phyloP scores from a whole-genome alignment of 1,284 basidiomycete genomes.

The Fomitopsis betulina region DNA sequence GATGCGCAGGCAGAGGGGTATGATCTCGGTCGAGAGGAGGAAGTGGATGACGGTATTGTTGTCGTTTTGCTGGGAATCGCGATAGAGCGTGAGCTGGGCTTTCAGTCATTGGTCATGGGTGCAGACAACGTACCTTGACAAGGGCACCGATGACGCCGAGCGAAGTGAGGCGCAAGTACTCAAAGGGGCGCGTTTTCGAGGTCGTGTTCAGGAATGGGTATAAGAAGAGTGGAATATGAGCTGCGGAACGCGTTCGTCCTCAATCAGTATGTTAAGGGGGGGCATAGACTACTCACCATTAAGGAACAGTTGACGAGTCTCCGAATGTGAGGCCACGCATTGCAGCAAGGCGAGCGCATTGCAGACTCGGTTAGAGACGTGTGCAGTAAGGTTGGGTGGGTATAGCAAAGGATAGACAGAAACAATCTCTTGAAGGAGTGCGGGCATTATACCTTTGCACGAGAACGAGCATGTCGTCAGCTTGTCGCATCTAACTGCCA shows the following conservation, averaged over 20 bases:
- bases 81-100: neutral
- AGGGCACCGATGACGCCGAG: slow-evolving; percentile 98
- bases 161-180: slow-evolving; percentile 96
- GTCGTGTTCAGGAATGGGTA: slow-evolving; percentile 99
- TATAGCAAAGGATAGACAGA: slow-evolving; percentile 96
- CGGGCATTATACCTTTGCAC: slow-evolving; percentile 91
- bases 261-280: neutral
- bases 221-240: slow-evolving; percentile 97
- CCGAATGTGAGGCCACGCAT: slow-evolving; percentile 95
- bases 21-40: slow-evolving; percentile 98
- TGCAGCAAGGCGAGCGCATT: slow-evolving; percentile 97
- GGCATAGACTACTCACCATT: slow-evolving; percentile 50
- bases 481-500: neutral
- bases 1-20: slow-evolving; percentile 97
- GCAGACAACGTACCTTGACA: slow-evolving; percentile 67
- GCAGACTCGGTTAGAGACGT: slow-evolving; percentile 99
- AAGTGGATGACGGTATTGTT: slow-evolving; percentile 99
- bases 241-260: slow-evolving; percentile 36
- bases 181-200: slow-evolving; percentile 97
- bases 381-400: slow-evolving; percentile 94
- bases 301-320: slow-evolving; percentile 89
- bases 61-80: slow-evolving; percentile 90
- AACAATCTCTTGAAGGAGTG: slow-evolving; percentile 95
- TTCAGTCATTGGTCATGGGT: neutral
- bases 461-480: neutral